Percentiles rank a stretch among this genome's conserved stretches.
phyloP scores from a whole-genome alignment of 148 eudicot genomes.

The Heliamphora exappendiculata region DNA sequence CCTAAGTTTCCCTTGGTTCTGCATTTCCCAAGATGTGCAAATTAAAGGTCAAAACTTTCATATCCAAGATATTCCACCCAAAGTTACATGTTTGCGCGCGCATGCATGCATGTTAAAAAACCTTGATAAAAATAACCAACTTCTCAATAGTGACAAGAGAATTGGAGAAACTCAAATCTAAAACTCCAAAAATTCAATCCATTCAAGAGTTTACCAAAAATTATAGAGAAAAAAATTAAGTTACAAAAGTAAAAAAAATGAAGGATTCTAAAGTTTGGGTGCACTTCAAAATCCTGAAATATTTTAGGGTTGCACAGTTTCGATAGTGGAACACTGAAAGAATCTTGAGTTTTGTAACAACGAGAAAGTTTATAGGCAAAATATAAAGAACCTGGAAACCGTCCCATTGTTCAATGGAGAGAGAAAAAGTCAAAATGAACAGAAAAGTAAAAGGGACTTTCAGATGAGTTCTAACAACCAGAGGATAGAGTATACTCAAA shows the following conservation, averaged over 20 bases:
- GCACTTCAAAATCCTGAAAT: neutral
- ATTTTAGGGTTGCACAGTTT: neutral
- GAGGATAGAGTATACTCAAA: neutral
- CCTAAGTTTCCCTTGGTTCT: too few relatives aligned
- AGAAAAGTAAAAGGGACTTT: too few relatives aligned
- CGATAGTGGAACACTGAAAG: neutral
- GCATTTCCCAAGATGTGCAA: conserved; percentile 17
- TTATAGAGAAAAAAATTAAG: neutral
- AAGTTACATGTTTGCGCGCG: neutral
- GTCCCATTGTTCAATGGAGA: neutral
- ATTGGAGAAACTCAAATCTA: neutral
- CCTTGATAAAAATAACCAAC: neutral
- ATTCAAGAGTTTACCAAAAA: neutral
- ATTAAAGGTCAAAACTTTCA: neutral
- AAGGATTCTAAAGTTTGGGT: neutral
- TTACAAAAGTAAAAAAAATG: neutral
- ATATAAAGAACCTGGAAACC: neutral
- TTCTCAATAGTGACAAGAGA: neutral
- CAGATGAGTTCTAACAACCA: neutral
- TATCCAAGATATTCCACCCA: neutral
- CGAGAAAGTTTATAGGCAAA: neutral
- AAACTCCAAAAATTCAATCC: neutral
- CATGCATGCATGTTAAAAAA: neutral
- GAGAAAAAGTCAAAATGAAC: too few relatives aligned
- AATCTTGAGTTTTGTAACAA: neutral